Evolutionary conservation across 768 basidiomycete species (phyloP).

Genomic region (Tulasnella sp.): DNA sequence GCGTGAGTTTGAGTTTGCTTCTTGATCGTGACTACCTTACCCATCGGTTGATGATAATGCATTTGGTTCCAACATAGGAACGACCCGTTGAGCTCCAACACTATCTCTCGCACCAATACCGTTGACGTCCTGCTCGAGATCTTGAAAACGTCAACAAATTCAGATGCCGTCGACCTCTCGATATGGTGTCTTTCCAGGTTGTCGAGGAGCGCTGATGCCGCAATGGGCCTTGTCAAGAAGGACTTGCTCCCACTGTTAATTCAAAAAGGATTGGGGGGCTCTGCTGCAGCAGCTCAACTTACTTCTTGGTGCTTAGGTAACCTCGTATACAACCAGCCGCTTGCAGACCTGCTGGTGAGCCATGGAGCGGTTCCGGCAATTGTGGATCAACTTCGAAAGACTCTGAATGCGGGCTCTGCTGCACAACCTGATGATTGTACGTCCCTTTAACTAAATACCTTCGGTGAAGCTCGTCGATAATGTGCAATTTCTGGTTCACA

Average conservation of each 20-base stretch:
- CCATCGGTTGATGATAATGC: too few species aligned
- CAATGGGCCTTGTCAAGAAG: constrained; percentile 9
- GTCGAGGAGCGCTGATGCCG: constrained; percentile 12
- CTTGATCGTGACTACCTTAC: too few species aligned
- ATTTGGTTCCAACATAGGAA: background rate
- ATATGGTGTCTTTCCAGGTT: constrained; percentile 14
- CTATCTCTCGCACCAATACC: constrained; percentile 12
- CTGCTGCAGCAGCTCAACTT: background rate
- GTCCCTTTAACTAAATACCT: too few species aligned
- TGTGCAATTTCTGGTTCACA: too few species aligned
- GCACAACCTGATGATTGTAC: too few species aligned
- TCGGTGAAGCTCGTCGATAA: too few species aligned
- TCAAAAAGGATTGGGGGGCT: background rate
- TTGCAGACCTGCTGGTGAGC: constrained; percentile 5
- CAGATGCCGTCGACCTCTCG: constrained; percentile 5
- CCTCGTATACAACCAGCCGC: constrained; percentile 8
- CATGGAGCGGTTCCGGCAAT: background rate
- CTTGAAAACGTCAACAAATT: background rate
- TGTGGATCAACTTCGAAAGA: constrained; percentile 8
- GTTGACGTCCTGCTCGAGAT: constrained; percentile 3
- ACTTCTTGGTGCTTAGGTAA: constrained; percentile 15
- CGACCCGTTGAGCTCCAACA: constrained; percentile 16
- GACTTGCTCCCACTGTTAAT: constrained; percentile 2
- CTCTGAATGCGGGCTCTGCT: too few species aligned
- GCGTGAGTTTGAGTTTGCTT: background rate